These are phyloP conservation scores for Cryptococcus floricola DNA, from an alignment of 1,284 basidiomycete species.

Conservation along the genomic window DNA sequence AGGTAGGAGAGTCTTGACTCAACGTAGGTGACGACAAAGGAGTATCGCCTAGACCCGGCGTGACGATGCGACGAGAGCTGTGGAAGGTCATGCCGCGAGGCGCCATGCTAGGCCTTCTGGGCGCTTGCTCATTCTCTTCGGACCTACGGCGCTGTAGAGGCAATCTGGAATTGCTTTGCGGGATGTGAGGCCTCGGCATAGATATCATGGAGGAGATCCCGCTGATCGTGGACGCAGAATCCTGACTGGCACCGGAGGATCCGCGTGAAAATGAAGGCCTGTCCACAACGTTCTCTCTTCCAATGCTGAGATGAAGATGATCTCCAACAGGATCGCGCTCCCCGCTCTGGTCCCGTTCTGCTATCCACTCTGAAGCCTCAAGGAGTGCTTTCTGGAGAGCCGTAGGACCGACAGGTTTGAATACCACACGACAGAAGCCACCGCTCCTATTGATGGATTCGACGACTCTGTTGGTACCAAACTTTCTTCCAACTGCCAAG, in stretches of 20 bases:
- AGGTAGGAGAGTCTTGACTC: constrained; percentile 45
- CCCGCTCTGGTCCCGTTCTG: constrained; percentile 13
- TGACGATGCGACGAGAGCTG: not conserved
- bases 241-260: constrained; percentile 25
- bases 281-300: constrained; percentile 4
- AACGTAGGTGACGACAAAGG: constrained; percentile 10
- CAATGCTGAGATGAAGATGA: not conserved
- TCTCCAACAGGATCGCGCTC: not conserved
- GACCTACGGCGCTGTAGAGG: constrained; percentile 41
- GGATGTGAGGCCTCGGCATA: not conserved
- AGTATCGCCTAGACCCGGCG: constrained; percentile 3
- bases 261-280: constrained; percentile 34
- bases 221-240: constrained; percentile 29
- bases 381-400: constrained; percentile 66
- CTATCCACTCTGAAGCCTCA: constrained; percentile 64
- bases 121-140: constrained; percentile 38
- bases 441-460: constrained; percentile 58
- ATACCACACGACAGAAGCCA: constrained; percentile 77
- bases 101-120: constrained; percentile 35
- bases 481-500: constrained; percentile 66
- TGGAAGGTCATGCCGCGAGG: constrained; percentile 43
- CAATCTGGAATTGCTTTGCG: constrained; percentile 9
- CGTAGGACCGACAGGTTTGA: constrained; percentile 84
- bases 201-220: constrained; percentile 12
- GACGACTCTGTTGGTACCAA: constrained; percentile 49